Evolutionary conservation across 108 stramenopile genomes (phyloP), one percentile per base, ranked within the genome.

Genomic region (Chaetoceros tenuissimus): DNA sequence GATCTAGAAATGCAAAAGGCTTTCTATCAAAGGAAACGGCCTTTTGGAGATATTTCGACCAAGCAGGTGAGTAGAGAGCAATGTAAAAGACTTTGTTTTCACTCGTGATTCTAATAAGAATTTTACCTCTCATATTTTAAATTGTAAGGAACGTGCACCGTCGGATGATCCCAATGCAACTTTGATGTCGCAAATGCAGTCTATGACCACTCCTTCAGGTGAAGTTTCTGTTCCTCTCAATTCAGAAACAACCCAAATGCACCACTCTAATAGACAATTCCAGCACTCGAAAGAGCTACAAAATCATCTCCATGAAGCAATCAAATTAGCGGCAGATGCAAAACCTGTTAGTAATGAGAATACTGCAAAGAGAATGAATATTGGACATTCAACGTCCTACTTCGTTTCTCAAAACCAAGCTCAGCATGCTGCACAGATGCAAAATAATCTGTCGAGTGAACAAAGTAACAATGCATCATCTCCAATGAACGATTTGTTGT

Each of bases 1-100:
- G 92, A 94, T 64, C 58, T 94, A 20, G 92, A 94, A 59, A 90
- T 88, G 88, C 92, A 89, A 40, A 82, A 89, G 31, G 84, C 79
- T 59, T 92, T 92, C 54, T 64, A 81, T 52, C 68, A 68, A 17
- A 87, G 85, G 62, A 92, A 92, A 62, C 67, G 90, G 5, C 79
- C 89, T 0, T 73, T 57, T 29, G 57, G 70, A 44, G 49, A 48
- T n/a, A 62, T 67, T 18, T 60, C 61, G 47, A 21, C 57, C 21
- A 23, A 30, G 18, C 23, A 49, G 48, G 22, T 49, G 18, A 49
- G 19, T n/a, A n/a, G n/a, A n/a, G n/a, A n/a, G n/a, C n/a, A n/a
- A n/a, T n/a, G n/a, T n/a, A n/a, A n/a, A n/a, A n/a, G n/a, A n/a
- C n/a, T n/a, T n/a, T n/a, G n/a, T n/a, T n/a, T n/a, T n/a, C n/a